Percentiles rank a stretch among this genome's conserved stretches.
phyloP scores from a whole-genome alignment of 2,329 filamentous ascomycete genomes.

The Leptographium galeiforme region DNA sequence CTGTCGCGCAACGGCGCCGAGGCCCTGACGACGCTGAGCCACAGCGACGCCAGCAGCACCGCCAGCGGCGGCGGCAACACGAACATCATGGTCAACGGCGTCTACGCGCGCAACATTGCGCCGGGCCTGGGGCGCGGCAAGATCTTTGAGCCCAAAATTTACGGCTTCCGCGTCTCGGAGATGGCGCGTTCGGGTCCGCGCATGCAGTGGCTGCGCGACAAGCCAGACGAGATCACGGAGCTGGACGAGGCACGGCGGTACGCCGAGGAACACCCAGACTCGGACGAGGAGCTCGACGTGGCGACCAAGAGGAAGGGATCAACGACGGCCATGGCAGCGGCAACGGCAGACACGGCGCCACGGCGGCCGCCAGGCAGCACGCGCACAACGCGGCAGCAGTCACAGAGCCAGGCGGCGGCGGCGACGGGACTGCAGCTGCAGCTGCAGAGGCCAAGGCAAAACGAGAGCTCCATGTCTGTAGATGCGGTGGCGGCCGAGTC shows the following conservation, averaged over 20 bases:
- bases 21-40: conserved; percentile 28
- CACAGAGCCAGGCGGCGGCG: conserved; percentile 3
- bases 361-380: conserved; percentile 6
- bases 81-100: conserved; percentile 58
- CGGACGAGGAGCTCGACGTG: conserved; percentile 39
- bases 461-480: conserved; percentile 42
- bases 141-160: conserved; percentile 92
- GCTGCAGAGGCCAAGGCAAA: conserved; percentile 35
- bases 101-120: conserved; percentile 74
- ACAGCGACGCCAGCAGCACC: conserved; percentile 3
- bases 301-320: conserved; percentile 20
- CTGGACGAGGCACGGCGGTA: conserved; percentile 63
- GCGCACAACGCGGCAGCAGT: conserved; percentile 23
- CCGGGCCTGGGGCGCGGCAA: conserved; percentile 70
- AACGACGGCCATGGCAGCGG: conserved; percentile 16
- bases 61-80: conserved; percentile 9
- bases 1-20: conserved; percentile 59
- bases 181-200: conserved; percentile 77
- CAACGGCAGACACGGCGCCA: too few relatives aligned
- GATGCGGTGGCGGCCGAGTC: conserved; percentile 45
- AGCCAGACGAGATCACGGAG: conserved; percentile 66
- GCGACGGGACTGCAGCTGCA: conserved; percentile 8
- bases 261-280: conserved; percentile 38
- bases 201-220: conserved; percentile 91
- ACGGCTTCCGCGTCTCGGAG: conserved; percentile 90